Evolutionary conservation across 768 basidiomycete species (phyloP).

Genomic region (Lepiota subincarnata): DNA sequence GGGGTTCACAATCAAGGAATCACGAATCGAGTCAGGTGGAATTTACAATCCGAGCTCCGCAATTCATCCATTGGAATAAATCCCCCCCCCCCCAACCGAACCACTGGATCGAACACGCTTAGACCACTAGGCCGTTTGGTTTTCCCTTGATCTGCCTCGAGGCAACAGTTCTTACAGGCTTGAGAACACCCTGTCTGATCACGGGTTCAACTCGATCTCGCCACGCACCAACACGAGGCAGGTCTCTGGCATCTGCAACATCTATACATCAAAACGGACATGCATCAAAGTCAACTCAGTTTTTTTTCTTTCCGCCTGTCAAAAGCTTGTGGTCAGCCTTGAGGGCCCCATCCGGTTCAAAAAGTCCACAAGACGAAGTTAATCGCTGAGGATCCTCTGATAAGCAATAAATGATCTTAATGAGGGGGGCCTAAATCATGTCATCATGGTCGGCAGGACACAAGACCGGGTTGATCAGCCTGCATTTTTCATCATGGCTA

Average conservation of each 20-base stretch:
- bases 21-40: neutral
- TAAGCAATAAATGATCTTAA: too few relatives aligned
- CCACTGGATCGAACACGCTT: neutral
- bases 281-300: neutral
- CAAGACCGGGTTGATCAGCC: too few relatives aligned
- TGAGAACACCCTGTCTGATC: conserved; percentile 6
- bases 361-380: too few relatives aligned
- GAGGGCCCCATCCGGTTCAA: too few relatives aligned
- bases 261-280: neutral
- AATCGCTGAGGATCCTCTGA: too few relatives aligned
- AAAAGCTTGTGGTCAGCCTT: too few relatives aligned
- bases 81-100: neutral
- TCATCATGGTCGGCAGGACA: too few relatives aligned
- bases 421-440: too few relatives aligned
- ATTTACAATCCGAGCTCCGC: neutral
- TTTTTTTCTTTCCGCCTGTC: neutral
- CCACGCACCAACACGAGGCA: conserved; percentile 4
- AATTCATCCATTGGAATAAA: neutral
- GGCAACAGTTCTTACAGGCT: neutral
- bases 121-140: too few relatives aligned
- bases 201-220: conserved; percentile 6
- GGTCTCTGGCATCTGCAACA: neutral
- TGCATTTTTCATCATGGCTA: too few relatives aligned
- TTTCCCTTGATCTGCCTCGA: conserved; percentile 4
- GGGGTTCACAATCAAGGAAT: neutral